Percentiles rank a stretch among this genome's conserved stretches.
Conservation (phyloP, 495 filamentous ascomycete species). For the Baudoinia panamericana region DNA sequence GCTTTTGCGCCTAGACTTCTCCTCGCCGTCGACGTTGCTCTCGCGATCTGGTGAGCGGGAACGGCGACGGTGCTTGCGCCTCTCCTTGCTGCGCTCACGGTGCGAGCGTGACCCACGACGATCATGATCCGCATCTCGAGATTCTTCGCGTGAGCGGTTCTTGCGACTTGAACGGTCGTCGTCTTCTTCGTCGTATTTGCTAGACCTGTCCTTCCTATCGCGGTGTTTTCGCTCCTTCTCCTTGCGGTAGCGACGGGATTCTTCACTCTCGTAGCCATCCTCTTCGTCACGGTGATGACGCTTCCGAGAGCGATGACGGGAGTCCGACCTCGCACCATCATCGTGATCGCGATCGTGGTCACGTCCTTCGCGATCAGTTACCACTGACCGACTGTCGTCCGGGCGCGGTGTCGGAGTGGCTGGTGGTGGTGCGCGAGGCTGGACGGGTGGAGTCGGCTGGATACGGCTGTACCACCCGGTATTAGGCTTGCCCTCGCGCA, state of each 20-base stretch:
- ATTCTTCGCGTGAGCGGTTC: slow-evolving; percentile 39
- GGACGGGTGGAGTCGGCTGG: slow-evolving; percentile 3
- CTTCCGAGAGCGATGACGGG: slow-evolving; percentile 4
- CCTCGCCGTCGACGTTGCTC: slow-evolving; percentile 8
- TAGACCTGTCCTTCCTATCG: slow-evolving; percentile 4
- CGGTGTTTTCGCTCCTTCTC: slow-evolving; percentile 10
- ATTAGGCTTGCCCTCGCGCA: slow-evolving; percentile 74
- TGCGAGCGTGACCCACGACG: slow-evolving; percentile 34
- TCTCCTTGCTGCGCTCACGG: slow-evolving; percentile 36
- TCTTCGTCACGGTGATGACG: slow-evolving; percentile 5
- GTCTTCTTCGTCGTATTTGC: slow-evolving; percentile 14
- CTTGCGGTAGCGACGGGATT: slow-evolving; percentile 6
- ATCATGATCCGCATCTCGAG: slow-evolving; percentile 23
- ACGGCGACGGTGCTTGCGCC: slow-evolving; percentile 36
- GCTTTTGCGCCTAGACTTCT: slow-evolving; percentile 16
- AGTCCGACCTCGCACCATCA: slow-evolving; percentile 9
- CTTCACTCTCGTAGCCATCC: slow-evolving; percentile 6
- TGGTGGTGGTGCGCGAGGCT: slow-evolving; percentile 2
- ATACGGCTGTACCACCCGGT: slow-evolving; percentile 26
- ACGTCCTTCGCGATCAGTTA: slow-evolving; percentile 4
- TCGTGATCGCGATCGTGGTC: neutral
- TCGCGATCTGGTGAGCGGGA: slow-evolving; percentile 23
- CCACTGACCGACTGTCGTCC: neutral
- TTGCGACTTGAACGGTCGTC: slow-evolving; percentile 32
- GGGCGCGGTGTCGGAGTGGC: neutral